Conservation (phyloP, 352 stramenopile species). For the Phytophthora rubi region DNA sequence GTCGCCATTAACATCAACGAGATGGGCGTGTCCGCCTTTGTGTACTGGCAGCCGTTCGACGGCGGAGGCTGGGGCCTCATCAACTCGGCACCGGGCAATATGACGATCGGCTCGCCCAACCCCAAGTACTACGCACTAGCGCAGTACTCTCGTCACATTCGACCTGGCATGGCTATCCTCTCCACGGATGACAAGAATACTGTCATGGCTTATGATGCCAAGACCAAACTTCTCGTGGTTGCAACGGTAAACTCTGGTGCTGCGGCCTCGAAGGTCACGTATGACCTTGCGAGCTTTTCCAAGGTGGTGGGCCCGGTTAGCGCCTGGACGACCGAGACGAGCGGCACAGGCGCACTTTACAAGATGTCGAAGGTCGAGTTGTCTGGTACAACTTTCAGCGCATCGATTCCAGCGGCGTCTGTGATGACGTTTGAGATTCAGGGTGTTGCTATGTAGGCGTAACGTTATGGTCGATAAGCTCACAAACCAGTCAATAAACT, state of each 20-base stretch:
- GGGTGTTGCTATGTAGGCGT: neutral
- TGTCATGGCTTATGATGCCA: slow-evolving; percentile 43
- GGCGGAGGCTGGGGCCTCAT: slow-evolving; percentile 52
- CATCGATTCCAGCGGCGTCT: slow-evolving; percentile 30
- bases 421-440: slow-evolving; percentile 51
- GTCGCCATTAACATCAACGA: slow-evolving; percentile 59
- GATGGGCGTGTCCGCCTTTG: slow-evolving; percentile 53
- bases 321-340: slow-evolving; percentile 50
- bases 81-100: slow-evolving; percentile 43
- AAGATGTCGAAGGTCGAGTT: slow-evolving; percentile 31
- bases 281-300: slow-evolving; percentile 40
- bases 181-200: slow-evolving; percentile 41
- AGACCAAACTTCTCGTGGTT: slow-evolving; percentile 20
- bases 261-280: slow-evolving; percentile 31
- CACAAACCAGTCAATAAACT: neutral
- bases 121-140: slow-evolving; percentile 52
- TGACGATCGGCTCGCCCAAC: slow-evolving; percentile 42
- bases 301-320: slow-evolving; percentile 28
- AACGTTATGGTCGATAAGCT: neutral
- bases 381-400: slow-evolving; percentile 32
- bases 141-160: slow-evolving; percentile 61
- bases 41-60: slow-evolving; percentile 61
- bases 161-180: slow-evolving; percentile 51
- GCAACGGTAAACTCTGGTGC: slow-evolving; percentile 45
- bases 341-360: slow-evolving; percentile 35